phyloP scores from a whole-genome alignment of 2,329 filamentous ascomycete species.

The Neoascochyta sp. region DNA sequence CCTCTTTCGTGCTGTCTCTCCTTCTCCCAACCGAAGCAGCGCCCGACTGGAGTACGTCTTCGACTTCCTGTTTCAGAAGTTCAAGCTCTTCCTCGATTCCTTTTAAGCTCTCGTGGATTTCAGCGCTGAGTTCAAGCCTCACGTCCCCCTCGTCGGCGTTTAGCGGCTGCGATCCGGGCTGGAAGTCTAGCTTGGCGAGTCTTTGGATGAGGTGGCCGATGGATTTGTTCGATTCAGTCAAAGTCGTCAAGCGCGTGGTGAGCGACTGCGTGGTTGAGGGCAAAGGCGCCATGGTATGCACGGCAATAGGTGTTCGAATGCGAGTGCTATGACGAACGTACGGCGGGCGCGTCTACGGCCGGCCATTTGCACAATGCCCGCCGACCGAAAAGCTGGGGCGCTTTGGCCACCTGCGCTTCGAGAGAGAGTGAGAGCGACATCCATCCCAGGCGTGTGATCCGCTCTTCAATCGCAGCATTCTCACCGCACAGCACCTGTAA shows the following conservation, averaged over 20 bases:
- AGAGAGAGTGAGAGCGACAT: no score
- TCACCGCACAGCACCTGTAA: slow-evolving; percentile 1
- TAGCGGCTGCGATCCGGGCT: slow-evolving; percentile 58
- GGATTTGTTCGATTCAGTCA: slow-evolving; percentile 53
- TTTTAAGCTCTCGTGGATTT: slow-evolving; percentile 75
- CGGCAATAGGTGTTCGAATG: slow-evolving; percentile 23
- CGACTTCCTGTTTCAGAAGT: slow-evolving; percentile 70
- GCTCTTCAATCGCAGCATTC: slow-evolving; percentile 1
- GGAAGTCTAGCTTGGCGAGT: slow-evolving; percentile 58
- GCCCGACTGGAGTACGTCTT: slow-evolving; percentile 56
- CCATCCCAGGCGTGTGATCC: no score
- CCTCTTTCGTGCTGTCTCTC: slow-evolving; percentile 54
- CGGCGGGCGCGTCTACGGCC: slow-evolving; percentile 14
- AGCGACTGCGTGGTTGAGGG: slow-evolving; percentile 40
- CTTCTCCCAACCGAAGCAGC: slow-evolving; percentile 29
- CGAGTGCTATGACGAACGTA: slow-evolving; percentile 33
- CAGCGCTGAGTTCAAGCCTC: slow-evolving; percentile 69
- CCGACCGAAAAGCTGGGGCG: slow-evolving; percentile 9
- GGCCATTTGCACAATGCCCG: slow-evolving; percentile 12
- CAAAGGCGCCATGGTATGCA: slow-evolving; percentile 35
- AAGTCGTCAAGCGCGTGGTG: slow-evolving; percentile 48
- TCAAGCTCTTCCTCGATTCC: slow-evolving; percentile 82
- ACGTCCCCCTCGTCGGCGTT: slow-evolving; percentile 60
- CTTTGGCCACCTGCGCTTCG: slow-evolving; percentile 18
- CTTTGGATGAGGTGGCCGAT: slow-evolving; percentile 55